Evolutionary conservation across 2,329 filamentous ascomycete genomes (phyloP).

Genomic region (Seiridium cupressi): DNA sequence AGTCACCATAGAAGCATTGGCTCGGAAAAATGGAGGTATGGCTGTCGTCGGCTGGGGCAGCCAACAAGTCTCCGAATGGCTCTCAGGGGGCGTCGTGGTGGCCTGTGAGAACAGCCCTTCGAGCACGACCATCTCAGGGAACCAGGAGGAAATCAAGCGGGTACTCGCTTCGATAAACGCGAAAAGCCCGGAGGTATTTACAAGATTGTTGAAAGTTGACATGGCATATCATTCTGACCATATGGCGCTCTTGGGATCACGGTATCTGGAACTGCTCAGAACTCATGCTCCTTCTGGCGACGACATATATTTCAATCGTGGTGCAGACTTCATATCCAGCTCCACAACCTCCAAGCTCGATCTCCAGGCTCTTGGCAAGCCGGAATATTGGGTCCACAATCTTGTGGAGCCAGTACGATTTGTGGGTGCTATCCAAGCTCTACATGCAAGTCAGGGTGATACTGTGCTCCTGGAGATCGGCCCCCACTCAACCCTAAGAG

Average conservation of each 20-base stretch:
- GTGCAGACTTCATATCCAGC: no score
- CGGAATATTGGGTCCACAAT: no score
- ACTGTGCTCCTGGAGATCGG: neutral
- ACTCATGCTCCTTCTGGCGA: no score
- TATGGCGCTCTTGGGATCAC: neutral
- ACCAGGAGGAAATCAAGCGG: neutral
- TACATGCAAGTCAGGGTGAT: neutral
- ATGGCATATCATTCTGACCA: neutral
- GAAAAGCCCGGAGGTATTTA: neutral
- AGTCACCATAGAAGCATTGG: slow-evolving; percentile 27
- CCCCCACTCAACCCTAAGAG: neutral
- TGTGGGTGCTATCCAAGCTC: no score
- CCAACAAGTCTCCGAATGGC: neutral
- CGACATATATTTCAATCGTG: no score
- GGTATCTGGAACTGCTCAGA: no score
- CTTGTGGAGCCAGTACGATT: no score
- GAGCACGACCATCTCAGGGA: slow-evolving; percentile 6
- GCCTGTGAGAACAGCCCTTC: slow-evolving; percentile 5
- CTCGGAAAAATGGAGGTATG: slow-evolving; percentile 13
- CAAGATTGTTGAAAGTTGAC: neutral
- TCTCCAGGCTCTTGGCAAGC: no score
- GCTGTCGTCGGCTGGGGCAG: neutral
- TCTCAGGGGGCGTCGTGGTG: neutral
- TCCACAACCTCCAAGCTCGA: no score
- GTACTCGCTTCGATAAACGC: neutral